Evolutionary conservation across 1,139 yeast species (phyloP).

Genomic region (Suhomyces choctaworum): DNA sequence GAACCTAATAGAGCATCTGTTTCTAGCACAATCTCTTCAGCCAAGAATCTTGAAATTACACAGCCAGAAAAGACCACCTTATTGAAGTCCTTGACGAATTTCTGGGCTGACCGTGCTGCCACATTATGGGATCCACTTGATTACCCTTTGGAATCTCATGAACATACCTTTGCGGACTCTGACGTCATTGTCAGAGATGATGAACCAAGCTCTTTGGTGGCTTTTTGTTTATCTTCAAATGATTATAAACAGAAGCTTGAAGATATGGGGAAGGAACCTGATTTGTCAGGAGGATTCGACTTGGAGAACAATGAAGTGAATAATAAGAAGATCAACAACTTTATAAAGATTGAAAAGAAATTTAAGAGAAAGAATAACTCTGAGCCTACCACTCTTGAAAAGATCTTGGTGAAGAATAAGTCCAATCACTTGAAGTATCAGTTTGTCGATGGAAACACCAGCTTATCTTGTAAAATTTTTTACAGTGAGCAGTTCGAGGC

Average conservation of each 20-base stretch:
- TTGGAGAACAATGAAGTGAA: conserved; percentile 27
- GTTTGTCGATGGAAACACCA: conserved; percentile 82
- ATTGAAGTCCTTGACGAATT: conserved; percentile 79
- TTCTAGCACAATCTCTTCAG: conserved; percentile 1
- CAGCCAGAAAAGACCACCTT: conserved; percentile 72
- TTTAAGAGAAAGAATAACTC: conserved; percentile 37
- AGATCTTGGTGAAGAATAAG: conserved; percentile 72
- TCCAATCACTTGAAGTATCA: conserved; percentile 92
- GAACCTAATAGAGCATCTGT: conserved; percentile 2
- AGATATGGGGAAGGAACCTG: conserved; percentile 33
- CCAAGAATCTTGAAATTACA: conserved; percentile 29
- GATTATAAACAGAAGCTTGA: conserved; percentile 74
- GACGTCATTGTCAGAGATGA: conserved; percentile 94
- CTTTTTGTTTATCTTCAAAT: conserved; percentile 82
- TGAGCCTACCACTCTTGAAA: conserved; percentile 48
- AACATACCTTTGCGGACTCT: conserved; percentile 92
- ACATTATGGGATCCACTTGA: conserved; percentile 92
- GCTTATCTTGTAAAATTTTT: conserved; percentile 87
- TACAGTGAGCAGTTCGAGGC: conserved; percentile 98
- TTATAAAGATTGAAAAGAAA: conserved; percentile 46
- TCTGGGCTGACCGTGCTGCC: conserved; percentile 98
- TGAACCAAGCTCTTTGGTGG: conserved; percentile 93
- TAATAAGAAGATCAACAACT: conserved; percentile 39
- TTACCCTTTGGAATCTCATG: conserved; percentile 77
- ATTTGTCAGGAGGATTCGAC: conserved; percentile 18